phyloP scores from a whole-genome alignment of 2,329 filamentous ascomycete genomes.

The Rhynchosporium graminicola region DNA sequence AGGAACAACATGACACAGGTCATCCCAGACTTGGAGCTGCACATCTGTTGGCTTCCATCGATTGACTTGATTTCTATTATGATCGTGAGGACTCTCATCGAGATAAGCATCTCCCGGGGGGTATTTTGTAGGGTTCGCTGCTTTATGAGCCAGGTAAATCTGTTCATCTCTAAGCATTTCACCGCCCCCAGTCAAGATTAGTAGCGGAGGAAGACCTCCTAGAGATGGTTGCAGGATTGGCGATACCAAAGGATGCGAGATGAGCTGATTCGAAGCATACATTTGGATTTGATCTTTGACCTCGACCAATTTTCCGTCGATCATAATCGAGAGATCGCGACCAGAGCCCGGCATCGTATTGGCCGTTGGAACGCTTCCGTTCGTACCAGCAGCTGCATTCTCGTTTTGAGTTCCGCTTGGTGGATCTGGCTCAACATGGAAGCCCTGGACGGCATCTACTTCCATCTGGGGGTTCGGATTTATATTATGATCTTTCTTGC shows the following conservation, averaged over 20 bases:
- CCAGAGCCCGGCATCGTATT: constrained; percentile 40
- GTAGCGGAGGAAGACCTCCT: constrained; percentile 82
- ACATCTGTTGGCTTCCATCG: constrained; percentile 84
- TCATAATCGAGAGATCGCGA: constrained; percentile 60
- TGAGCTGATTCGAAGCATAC: constrained; percentile 79
- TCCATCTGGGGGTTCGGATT: constrained; percentile 38
- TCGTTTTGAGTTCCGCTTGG: constrained; percentile 36
- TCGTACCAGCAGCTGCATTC: constrained; percentile 40
- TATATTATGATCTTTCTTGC: constrained; percentile 43
- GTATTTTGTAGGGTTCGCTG: constrained; percentile 78
- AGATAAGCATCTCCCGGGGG: constrained; percentile 66
- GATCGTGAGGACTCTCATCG: constrained; percentile 60
- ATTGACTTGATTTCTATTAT: constrained; percentile 52
- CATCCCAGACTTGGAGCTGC: constrained; percentile 94
- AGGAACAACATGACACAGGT: constrained; percentile 87
- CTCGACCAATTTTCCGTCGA: constrained; percentile 70
- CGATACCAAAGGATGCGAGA: constrained; percentile 87
- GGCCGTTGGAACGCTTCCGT: constrained; percentile 29
- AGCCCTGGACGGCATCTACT: constrained; percentile 43
- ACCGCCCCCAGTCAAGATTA: constrained; percentile 84
- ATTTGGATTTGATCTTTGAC: constrained; percentile 92
- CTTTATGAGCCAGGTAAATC: constrained; percentile 93
- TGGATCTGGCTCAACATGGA: constrained; percentile 38
- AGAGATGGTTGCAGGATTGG: constrained; percentile 85
- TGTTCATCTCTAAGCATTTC: constrained; percentile 93